These are phyloP conservation scores for Candida morakotiae DNA, from an alignment of 805 yeast species.

Conservation along the genomic window DNA sequence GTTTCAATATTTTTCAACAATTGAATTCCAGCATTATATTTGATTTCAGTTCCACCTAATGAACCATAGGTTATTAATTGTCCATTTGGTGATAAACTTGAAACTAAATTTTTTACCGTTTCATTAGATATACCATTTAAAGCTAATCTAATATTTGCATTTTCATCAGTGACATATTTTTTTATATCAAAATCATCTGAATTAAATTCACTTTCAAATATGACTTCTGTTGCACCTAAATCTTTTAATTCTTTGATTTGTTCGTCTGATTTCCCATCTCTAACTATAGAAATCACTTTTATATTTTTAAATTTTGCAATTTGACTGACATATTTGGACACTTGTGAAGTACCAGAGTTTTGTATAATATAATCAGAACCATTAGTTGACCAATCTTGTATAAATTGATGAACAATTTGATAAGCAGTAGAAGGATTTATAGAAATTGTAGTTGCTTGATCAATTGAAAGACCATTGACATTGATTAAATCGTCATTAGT, in stretches of 20 bases:
- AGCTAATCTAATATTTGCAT: conserved; percentile 25
- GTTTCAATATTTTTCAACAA: conserved; percentile 28
- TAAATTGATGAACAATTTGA: conserved; percentile 68
- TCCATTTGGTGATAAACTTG: conserved; percentile 23
- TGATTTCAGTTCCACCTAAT: conserved; percentile 13
- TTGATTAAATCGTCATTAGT: conserved; percentile 26
- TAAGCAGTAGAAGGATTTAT: conserved; percentile 91
- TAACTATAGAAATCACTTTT: conserved; percentile 23
- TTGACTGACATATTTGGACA: conserved; percentile 26
- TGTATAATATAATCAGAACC: conserved; percentile 31
- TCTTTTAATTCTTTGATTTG: conserved; percentile 16
- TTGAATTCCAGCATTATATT: conserved; percentile 20
- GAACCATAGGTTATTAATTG: conserved; percentile 26
- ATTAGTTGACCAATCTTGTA: conserved; percentile 20
- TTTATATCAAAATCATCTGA: conserved; percentile 13
- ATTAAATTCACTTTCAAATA: conserved; percentile 24
- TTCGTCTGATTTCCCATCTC: conserved; percentile 24
- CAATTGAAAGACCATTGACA: conserved; percentile 24
- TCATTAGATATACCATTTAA: conserved; percentile 29
- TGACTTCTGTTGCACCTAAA: conserved; percentile 29
- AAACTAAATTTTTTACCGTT: conserved; percentile 18
- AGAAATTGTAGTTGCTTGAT: conserved; percentile 77
- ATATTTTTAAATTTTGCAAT: conserved; percentile 21
- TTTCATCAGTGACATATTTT: conserved; percentile 10
- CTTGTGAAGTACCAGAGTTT: conserved; percentile 34